Conservation (phyloP, 2,329 filamentous ascomycete genomes). For the Didymosphaeria variabile region DNA sequence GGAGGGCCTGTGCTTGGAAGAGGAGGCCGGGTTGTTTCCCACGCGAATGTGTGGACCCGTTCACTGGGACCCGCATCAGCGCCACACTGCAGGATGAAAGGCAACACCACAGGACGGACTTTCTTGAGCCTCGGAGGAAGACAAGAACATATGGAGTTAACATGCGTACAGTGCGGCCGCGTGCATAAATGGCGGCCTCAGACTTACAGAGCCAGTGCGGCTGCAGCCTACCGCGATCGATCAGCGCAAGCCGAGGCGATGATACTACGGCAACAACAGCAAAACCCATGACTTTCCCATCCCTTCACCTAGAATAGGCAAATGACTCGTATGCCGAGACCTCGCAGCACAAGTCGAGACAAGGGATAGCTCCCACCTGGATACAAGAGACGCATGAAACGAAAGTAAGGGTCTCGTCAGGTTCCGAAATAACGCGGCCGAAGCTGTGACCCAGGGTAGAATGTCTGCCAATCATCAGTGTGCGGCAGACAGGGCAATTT, state of each 20-base stretch:
- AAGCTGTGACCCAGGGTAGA: not conserved
- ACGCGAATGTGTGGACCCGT: slow-evolving; percentile 5
- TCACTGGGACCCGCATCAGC: slow-evolving; percentile 3
- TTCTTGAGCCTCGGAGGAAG: slow-evolving; percentile 13
- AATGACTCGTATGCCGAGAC: slow-evolving; percentile 5
- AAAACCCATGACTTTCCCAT: not conserved
- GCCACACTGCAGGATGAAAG: slow-evolving; percentile 8
- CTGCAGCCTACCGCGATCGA: slow-evolving; percentile 10
- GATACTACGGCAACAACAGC: not conserved
- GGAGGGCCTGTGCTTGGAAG: slow-evolving; percentile 15
- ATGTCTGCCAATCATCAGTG: slow-evolving; percentile 14
- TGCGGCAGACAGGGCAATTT: slow-evolving; percentile 13
- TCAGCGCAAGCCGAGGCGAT: slow-evolving; percentile 11
- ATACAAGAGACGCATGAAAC: not conserved
- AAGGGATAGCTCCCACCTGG: slow-evolving; percentile 1
- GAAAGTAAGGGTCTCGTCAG: not conserved
- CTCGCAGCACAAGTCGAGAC: not conserved
- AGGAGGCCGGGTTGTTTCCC: slow-evolving; percentile 10
- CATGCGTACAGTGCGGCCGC: not conserved
- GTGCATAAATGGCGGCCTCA: slow-evolving; percentile 15
- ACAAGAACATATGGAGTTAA: slow-evolving; percentile 5
- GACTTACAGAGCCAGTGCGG: not conserved
- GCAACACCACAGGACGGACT: slow-evolving; percentile 6
- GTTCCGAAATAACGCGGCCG: not conserved
- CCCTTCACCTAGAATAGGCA: not conserved